phyloP scores from a whole-genome alignment of 805 yeast species.

The Candida nitratophila region DNA sequence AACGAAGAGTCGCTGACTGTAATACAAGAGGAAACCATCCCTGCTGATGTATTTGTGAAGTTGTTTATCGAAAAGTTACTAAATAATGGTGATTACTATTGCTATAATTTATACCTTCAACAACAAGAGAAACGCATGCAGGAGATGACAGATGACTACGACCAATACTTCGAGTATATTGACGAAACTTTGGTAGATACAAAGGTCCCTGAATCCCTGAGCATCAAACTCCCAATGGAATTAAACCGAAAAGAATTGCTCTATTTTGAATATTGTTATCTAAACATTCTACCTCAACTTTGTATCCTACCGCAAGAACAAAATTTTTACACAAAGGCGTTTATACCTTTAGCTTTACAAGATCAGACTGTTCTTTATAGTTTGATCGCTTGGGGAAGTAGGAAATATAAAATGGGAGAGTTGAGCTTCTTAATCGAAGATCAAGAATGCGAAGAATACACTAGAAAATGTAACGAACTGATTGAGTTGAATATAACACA shows the following conservation, averaged over 20 bases:
- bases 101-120: neutral
- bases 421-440: conserved; percentile 16
- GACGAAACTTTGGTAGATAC: neutral
- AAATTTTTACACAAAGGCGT: conserved; percentile 45
- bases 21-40: neutral
- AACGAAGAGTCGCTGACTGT: too few relatives aligned
- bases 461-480: conserved; percentile 6
- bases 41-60: neutral
- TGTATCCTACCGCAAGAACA: conserved; percentile 40
- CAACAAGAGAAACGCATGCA: neutral
- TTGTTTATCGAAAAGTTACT: neutral
- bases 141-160: too few relatives aligned
- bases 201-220: conserved; percentile 6
- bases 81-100: neutral
- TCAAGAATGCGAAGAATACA: conserved; percentile 12
- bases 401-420: conserved; percentile 12
- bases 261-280: conserved; percentile 41
- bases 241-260: conserved; percentile 10
- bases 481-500: conserved; percentile 5
- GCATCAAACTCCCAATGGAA: conserved; percentile 14
- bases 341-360: conserved; percentile 46
- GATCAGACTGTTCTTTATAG: conserved; percentile 41
- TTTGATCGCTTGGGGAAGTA: conserved; percentile 50
- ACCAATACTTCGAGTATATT: neutral
- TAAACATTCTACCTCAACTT: conserved; percentile 36